Conservation (phyloP, 2,329 filamentous ascomycete genomes). For the Verticillium albo-atrum region DNA sequence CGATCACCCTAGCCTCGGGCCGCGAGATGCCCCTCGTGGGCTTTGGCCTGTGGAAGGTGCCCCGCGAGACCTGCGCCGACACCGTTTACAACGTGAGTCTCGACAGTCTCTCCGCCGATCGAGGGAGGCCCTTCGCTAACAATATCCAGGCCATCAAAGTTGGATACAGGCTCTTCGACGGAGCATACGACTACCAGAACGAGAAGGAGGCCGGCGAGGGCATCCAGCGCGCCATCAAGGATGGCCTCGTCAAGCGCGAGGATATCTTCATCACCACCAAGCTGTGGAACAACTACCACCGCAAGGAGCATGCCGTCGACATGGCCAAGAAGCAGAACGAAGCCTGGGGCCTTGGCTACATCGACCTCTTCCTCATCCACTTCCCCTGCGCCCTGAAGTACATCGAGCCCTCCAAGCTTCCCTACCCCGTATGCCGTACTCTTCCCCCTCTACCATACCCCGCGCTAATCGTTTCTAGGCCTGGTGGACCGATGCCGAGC, state of each 20-base stretch:
- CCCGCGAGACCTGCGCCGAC: slow-evolving; percentile 67
- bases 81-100: slow-evolving; percentile 62
- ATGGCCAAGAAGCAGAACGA: slow-evolving; percentile 56
- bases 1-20: slow-evolving; percentile 60
- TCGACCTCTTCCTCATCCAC: slow-evolving; percentile 68
- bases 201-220: slow-evolving; percentile 63
- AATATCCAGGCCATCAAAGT: slow-evolving; percentile 38
- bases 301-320: slow-evolving; percentile 54
- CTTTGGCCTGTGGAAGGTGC: slow-evolving; percentile 82
- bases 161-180: slow-evolving; percentile 50
- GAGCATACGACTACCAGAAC: slow-evolving; percentile 56
- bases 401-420: slow-evolving; percentile 56
- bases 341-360: slow-evolving; percentile 59
- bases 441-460: background rate
- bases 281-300: slow-evolving; percentile 77
- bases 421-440: slow-evolving; percentile 52
- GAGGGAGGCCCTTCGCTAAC: background rate
- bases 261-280: slow-evolving; percentile 84
- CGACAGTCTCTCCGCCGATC: no score
- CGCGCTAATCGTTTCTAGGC: background rate
- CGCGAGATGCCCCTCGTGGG: slow-evolving; percentile 70
- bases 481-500: slow-evolving; percentile 36
- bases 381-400: slow-evolving; percentile 45
- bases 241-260: slow-evolving; percentile 63
- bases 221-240: slow-evolving; percentile 50